Evolutionary conservation across 352 stramenopile genomes (phyloP).

Genomic region (Poterioochromonas sp.): DNA sequence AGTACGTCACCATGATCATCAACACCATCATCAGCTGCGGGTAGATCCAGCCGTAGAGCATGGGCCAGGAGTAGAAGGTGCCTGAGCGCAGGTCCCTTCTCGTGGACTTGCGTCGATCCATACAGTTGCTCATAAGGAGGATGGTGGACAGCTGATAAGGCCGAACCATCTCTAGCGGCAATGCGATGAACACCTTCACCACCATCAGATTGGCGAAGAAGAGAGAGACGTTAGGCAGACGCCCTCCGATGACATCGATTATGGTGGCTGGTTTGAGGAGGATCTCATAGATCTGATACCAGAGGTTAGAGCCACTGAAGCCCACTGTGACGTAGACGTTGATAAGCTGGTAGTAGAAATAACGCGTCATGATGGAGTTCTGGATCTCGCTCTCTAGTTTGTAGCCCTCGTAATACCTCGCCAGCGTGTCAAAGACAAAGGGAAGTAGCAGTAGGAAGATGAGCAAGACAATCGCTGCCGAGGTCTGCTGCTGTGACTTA

Average conservation of each 20-base stretch:
- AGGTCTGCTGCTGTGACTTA: background rate
- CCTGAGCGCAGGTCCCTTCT: background rate
- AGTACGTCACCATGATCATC: constrained; percentile 29
- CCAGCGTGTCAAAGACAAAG: constrained; percentile 1
- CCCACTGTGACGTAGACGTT: constrained; percentile 33
- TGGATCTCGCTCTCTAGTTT: constrained; percentile 13
- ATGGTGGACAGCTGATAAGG: constrained; percentile 5
- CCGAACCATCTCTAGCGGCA: constrained; percentile 20
- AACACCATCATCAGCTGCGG: constrained; percentile 21
- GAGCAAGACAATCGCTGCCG: background rate
- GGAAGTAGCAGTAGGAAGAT: constrained; percentile 5
- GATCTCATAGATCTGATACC: background rate
- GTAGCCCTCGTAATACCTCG: background rate
- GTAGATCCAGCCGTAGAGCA: constrained; percentile 26
- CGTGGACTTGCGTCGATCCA: background rate
- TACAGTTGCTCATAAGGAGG: background rate
- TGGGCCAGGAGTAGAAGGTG: background rate
- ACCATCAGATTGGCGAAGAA: constrained; percentile 21
- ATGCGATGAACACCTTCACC: background rate
- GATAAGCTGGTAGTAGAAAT: constrained; percentile 30
- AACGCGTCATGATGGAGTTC: constrained; percentile 18
- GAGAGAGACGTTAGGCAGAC: background rate
- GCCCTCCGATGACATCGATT: background rate
- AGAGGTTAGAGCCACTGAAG: background rate
- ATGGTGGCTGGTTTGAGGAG: background rate